Evolutionary conservation across 2,329 filamentous ascomycete genomes (phyloP).

Genomic region (Aspergillus udagawae): DNA sequence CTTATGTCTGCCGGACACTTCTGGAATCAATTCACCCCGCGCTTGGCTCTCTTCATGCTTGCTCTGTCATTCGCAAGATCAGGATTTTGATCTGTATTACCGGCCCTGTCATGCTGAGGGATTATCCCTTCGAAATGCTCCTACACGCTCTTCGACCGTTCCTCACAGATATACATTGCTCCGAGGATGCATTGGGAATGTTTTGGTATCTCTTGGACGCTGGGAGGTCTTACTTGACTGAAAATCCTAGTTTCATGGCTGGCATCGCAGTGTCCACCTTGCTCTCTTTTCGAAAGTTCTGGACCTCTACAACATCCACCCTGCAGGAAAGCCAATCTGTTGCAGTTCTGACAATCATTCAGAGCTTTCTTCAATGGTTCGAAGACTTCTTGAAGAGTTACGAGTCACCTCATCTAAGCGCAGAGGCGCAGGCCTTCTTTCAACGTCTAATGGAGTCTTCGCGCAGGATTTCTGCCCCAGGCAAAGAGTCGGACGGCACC

Average conservation of each 20-base stretch:
- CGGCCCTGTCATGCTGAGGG: conserved; percentile 65
- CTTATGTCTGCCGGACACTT: conserved; percentile 70
- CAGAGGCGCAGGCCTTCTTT: conserved; percentile 55
- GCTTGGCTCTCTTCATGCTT: conserved; percentile 80
- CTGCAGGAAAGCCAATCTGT: conserved; percentile 81
- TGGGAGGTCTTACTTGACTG: conserved; percentile 61
- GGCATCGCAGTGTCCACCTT: conserved; percentile 77
- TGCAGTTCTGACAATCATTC: conserved; percentile 70
- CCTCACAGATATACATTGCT: conserved; percentile 77
- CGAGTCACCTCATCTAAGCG: conserved; percentile 48
- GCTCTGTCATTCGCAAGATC: conserved; percentile 80
- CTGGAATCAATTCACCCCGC: conserved; percentile 78
- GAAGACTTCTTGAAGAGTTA: conserved; percentile 64
- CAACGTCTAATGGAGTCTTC: conserved; percentile 65
- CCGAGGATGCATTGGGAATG: conserved; percentile 84
- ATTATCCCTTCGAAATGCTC: conserved; percentile 87
- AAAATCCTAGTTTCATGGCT: conserved; percentile 70
- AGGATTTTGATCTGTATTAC: conserved; percentile 76
- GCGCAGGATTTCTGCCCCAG: conserved; percentile 61
- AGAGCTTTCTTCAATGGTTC: conserved; percentile 76
- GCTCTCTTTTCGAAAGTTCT: conserved; percentile 71
- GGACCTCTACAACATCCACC: conserved; percentile 71
- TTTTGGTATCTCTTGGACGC: conserved; percentile 75
- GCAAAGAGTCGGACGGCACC: conserved; percentile 65
- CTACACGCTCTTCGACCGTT: conserved; percentile 75